These are phyloP conservation scores for Leccinum cinnamomeum DNA, from an alignment of 1,284 basidiomycete species.

Conservation along the genomic window DNA sequence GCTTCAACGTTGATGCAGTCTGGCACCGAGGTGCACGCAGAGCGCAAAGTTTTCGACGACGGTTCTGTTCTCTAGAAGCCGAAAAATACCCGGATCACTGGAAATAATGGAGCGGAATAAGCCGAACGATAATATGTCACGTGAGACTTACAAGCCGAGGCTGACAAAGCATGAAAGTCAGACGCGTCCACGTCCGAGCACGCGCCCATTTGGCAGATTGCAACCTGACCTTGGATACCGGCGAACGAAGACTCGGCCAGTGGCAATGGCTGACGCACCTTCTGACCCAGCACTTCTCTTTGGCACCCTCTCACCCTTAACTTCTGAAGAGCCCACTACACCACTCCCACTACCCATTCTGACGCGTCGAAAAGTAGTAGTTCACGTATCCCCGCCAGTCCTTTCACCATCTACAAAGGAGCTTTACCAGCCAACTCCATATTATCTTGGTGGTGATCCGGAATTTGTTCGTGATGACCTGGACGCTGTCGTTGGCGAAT, in stretches of 20 bases:
- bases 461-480: constrained; percentile 36
- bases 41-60: no score
- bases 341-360: constrained; percentile 8
- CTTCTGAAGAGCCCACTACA: constrained; percentile 6
- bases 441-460: constrained; percentile 35
- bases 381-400: constrained; percentile 30
- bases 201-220: constrained; percentile 8
- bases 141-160: constrained; percentile 3
- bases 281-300: constrained; percentile 23
- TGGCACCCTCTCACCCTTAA: constrained; percentile 23
- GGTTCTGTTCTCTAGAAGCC: no score
- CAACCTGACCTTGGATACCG: background rate
- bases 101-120: no score
- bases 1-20: no score
- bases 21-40: no score
- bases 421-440: constrained; percentile 41
- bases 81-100: no score
- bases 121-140: background rate
- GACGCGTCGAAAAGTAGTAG: constrained; percentile 17
- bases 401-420: constrained; percentile 41
- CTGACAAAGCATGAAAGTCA: constrained; percentile 16
- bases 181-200: background rate
- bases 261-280: constrained; percentile 19
- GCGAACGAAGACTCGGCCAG: background rate
- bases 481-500: constrained; percentile 61